Conservation (phyloP, 108 stramenopile species). For the Cyclotella cryptica region DNA sequence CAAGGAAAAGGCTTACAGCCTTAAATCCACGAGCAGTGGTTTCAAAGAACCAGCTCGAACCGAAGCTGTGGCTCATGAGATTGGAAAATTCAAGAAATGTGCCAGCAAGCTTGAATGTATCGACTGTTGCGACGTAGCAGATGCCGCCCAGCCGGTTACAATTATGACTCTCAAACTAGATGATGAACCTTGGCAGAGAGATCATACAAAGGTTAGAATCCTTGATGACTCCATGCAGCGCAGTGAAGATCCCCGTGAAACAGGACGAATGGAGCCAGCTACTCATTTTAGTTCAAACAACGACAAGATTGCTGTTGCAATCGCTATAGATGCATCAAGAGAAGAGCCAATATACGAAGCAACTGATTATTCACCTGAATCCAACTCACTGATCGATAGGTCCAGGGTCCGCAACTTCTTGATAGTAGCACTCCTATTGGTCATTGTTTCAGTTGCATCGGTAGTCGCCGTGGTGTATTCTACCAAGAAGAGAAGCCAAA, state of each 20-base stretch:
- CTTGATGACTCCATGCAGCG: no score
- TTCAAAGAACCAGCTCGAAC: no score
- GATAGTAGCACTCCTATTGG: neutral
- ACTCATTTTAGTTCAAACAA: neutral
- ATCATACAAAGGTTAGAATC: no score
- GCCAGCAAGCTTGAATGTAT: no score
- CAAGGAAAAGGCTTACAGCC: no score
- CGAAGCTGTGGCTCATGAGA: no score
- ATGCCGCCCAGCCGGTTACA: no score
- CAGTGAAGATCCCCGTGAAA: neutral
- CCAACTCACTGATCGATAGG: neutral
- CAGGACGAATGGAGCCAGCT: neutral
- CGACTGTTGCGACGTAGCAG: no score
- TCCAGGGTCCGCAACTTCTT: neutral
- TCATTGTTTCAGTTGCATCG: neutral
- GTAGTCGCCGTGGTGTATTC: neutral
- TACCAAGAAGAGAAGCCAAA: neutral
- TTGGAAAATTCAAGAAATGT: no score
- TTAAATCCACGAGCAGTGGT: no score
- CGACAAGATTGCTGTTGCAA: neutral
- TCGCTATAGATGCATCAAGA: neutral
- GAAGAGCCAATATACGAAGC: slow-evolving; percentile 3
- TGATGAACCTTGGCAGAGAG: no score
- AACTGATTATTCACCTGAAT: neutral
- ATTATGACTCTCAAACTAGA: no score